phyloP scores from a whole-genome alignment of 768 basidiomycete species.

The Sistotremastrum niveocremeum region DNA sequence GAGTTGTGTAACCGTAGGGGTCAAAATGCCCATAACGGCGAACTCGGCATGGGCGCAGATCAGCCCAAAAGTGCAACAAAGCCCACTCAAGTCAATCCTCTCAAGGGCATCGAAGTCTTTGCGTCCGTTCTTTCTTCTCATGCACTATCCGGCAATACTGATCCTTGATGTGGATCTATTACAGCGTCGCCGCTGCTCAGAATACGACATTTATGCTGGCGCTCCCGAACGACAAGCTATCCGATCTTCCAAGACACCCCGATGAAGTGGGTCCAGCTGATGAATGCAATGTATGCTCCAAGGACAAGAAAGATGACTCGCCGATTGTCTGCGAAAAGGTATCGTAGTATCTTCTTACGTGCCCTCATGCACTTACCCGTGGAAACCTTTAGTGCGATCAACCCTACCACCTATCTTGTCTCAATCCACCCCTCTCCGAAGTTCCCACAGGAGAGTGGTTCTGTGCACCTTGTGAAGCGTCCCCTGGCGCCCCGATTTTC shows the following conservation, averaged over 20 bases:
- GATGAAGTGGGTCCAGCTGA: constrained; percentile 51
- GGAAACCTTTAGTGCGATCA: constrained; percentile 58
- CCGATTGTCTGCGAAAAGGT: constrained; percentile 91
- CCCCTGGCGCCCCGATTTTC: constrained; percentile 37
- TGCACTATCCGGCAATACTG: neutral
- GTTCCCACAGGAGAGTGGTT: constrained; percentile 91
- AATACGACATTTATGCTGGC: constrained; percentile 80
- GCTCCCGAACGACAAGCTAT: constrained; percentile 55
- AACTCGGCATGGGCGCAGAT: constrained; percentile 69
- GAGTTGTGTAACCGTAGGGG: constrained; percentile 3
- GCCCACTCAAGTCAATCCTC: constrained; percentile 53
- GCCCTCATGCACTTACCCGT: neutral
- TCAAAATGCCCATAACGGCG: constrained; percentile 30
- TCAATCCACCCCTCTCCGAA: constrained; percentile 58
- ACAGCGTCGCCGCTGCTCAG: constrained; percentile 72
- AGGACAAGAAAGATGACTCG: constrained; percentile 56
- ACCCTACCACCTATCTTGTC: constrained; percentile 76
- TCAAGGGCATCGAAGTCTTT: constrained; percentile 70
- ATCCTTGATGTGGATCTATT: neutral
- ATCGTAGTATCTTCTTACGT: constrained; percentile 3
- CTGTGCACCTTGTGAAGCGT: constrained; percentile 58
- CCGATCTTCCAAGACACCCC: constrained; percentile 74
- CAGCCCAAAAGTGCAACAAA: constrained; percentile 82
- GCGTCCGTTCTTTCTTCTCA: constrained; percentile 30
- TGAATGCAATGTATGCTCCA: constrained; percentile 59